phyloP scores from a whole-genome alignment of 2,329 filamentous ascomycete genomes.

The Pochonia chlamydosporia region DNA sequence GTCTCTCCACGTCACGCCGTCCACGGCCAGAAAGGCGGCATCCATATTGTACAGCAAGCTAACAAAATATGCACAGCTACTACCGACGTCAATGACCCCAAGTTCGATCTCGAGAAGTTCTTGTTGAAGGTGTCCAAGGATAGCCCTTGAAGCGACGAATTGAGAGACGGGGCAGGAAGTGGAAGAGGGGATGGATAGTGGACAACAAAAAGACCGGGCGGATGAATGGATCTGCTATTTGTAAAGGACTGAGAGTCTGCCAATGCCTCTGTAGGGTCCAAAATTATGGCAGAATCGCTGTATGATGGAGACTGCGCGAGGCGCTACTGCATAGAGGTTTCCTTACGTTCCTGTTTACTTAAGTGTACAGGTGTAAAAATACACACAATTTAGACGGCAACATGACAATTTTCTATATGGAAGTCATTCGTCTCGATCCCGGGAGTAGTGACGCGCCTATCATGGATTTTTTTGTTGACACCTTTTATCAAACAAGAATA shows the following conservation, averaged over 20 bases:
- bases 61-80: constrained; percentile 20
- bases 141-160: constrained; percentile 36
- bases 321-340: constrained; percentile 45
- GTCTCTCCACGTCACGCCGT: background rate
- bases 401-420: background rate
- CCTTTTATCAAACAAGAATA: no score
- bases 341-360: constrained; percentile 37
- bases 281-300: constrained; percentile 25
- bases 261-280: constrained; percentile 2
- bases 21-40: background rate
- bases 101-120: constrained; percentile 89
- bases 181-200: background rate
- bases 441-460: no score
- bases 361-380: constrained; percentile 50
- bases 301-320: constrained; percentile 29
- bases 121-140: constrained; percentile 57
- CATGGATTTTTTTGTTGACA: no score
- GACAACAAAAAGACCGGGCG: constrained; percentile 1
- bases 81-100: constrained; percentile 70
- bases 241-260: constrained; percentile 4
- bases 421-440: no score
- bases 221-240: constrained; percentile 1
- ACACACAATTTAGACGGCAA: constrained; percentile 41
- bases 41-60: background rate
- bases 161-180: background rate